These are phyloP conservation scores for Claviceps cyperi DNA, from an alignment of 2,329 filamentous ascomycete genomes.

Conservation along the genomic window DNA sequence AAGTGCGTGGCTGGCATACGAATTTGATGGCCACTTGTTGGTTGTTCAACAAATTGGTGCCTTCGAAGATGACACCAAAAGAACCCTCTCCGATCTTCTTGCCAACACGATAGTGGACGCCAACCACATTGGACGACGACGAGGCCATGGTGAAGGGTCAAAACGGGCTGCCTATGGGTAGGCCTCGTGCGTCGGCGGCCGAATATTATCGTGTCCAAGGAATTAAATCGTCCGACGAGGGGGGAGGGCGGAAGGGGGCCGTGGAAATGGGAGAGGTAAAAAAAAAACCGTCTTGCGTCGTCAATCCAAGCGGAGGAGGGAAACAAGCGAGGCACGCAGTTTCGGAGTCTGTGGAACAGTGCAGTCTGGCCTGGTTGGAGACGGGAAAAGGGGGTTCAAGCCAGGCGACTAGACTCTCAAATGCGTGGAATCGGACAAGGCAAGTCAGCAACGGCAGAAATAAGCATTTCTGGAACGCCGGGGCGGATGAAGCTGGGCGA, in stretches of 20 bases:
- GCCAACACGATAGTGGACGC: slow-evolving; percentile 94
- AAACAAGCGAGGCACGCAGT: slow-evolving; percentile 4
- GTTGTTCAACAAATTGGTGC: slow-evolving; percentile 96
- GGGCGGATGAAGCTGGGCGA: background rate
- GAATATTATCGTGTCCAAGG: slow-evolving; percentile 1
- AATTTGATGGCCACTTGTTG: slow-evolving; percentile 99
- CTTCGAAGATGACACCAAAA: slow-evolving; percentile 97
- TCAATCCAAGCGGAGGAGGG: slow-evolving; percentile 5
- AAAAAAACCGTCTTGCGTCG: slow-evolving; percentile 4
- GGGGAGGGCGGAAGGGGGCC: background rate
- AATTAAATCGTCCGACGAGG: background rate
- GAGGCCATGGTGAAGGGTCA: slow-evolving; percentile 51
- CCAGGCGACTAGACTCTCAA: slow-evolving; percentile 4
- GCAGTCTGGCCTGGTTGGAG: background rate
- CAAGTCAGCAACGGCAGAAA: slow-evolving; percentile 10
- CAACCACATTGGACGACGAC: slow-evolving; percentile 90
- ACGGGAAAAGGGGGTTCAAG: background rate
- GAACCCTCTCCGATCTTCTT: slow-evolving; percentile 99
- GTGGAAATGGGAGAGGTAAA: background rate
- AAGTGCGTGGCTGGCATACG: slow-evolving; percentile 40
- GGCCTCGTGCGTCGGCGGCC: slow-evolving; percentile 4
- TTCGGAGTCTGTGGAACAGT: slow-evolving; percentile 7
- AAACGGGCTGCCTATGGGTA: slow-evolving; percentile 3
- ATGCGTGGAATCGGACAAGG: background rate
- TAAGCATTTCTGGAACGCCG: slow-evolving; percentile 10